Evolutionary conservation across 345 rosid genomes (phyloP).

Genomic region (Linum trigynum): DNA sequence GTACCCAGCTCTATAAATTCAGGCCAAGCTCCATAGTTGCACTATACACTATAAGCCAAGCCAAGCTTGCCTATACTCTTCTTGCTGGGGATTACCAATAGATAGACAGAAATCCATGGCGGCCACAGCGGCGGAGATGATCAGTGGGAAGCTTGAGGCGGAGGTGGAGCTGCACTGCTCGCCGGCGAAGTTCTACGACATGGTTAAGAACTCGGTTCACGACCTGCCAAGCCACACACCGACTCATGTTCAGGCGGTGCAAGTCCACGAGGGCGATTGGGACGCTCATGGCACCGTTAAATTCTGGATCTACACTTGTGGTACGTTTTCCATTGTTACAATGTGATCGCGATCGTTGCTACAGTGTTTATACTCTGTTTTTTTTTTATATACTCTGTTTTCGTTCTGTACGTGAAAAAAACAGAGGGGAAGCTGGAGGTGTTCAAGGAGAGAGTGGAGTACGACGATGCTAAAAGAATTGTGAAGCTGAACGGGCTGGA

Average conservation of each 20-base stretch:
- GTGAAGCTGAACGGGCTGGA: constrained; percentile 13
- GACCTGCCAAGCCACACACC: constrained; percentile 19
- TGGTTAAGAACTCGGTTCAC: constrained; percentile 10
- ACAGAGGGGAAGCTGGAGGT: constrained; percentile 20
- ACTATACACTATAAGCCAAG: no score
- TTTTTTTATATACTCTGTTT: background rate
- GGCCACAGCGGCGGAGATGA: no score
- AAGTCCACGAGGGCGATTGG: constrained; percentile 31
- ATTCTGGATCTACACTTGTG: constrained; percentile 23
- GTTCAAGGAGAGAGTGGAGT: constrained; percentile 21
- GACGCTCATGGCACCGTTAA: constrained; percentile 19
- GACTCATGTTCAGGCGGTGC: constrained; percentile 10
- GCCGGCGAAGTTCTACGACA: constrained; percentile 13
- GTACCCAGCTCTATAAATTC: no score
- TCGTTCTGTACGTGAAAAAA: no score
- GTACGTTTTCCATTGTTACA: background rate
- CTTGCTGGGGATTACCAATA: no score
- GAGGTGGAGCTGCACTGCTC: background rate
- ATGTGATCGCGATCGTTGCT: background rate
- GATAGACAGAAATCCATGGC: no score
- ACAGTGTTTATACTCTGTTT: background rate
- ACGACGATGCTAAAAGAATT: constrained; percentile 22
- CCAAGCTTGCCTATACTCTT: no score
- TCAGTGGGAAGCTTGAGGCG: no score
- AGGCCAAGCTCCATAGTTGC: background rate